These are phyloP conservation scores for Clavulina sp. DNA, from an alignment of 768 basidiomycete species.

Conservation along the genomic window DNA sequence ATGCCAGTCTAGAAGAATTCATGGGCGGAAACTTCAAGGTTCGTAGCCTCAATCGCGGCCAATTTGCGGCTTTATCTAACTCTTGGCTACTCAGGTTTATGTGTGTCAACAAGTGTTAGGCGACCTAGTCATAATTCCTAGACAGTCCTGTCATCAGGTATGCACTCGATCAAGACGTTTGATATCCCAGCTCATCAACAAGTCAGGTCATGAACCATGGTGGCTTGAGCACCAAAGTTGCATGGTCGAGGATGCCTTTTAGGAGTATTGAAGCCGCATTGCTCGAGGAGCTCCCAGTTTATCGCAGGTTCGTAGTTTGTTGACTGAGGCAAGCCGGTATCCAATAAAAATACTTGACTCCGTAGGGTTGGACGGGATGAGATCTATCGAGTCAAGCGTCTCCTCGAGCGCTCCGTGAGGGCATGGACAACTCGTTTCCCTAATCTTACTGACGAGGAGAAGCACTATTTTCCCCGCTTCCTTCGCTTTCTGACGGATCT, in stretches of 20 bases:
- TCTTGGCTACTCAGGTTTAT: constrained; percentile 26
- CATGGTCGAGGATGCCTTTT: constrained; percentile 75
- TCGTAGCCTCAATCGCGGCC: neutral
- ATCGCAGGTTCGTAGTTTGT: constrained; percentile 38
- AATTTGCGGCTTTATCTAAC: neutral
- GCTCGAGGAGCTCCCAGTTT: constrained; percentile 60
- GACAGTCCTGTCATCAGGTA: constrained; percentile 69
- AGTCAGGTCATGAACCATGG: constrained; percentile 37
- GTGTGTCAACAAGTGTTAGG: constrained; percentile 57
- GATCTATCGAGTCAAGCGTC: constrained; percentile 52
- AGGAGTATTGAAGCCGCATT: constrained; percentile 40
- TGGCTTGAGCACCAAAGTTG: constrained; percentile 66
- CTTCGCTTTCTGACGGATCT: constrained; percentile 34
- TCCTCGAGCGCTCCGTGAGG: constrained; percentile 5
- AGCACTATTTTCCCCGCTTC: constrained; percentile 20
- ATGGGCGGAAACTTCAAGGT: constrained; percentile 39
- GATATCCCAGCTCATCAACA: neutral
- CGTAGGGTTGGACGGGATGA: constrained; percentile 63
- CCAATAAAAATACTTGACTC: neutral
- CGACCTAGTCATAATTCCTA: constrained; percentile 67
- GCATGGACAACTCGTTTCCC: neutral
- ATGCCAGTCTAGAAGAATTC: constrained; percentile 45
- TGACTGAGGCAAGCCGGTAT: neutral
- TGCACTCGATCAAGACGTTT: constrained; percentile 8
- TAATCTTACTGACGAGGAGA: neutral